Conservation (phyloP, 805 yeast species). For the Vanderwaltozyma polyspora region DNA sequence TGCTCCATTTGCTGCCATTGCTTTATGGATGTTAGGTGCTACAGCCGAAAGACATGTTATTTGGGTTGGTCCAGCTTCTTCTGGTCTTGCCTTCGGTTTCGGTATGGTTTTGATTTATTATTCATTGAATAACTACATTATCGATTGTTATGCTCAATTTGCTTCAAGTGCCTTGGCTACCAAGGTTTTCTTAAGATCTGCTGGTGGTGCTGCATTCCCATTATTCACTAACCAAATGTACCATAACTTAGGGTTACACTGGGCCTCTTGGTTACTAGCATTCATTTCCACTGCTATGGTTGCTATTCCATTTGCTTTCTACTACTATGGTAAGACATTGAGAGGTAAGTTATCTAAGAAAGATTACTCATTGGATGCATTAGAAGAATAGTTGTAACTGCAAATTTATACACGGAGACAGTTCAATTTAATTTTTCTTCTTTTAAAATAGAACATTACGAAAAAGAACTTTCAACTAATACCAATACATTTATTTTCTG, state of each 20-base stretch:
- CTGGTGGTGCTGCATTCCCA: conserved; percentile 83
- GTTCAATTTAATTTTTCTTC: too few relatives aligned
- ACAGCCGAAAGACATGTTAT: conserved; percentile 57
- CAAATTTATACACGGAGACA: too few relatives aligned
- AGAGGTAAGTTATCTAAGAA: conserved; percentile 57
- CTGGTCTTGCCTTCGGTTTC: conserved; percentile 72
- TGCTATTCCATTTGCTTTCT: conserved; percentile 57
- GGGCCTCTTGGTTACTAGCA: conserved; percentile 75
- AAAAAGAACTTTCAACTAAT: too few relatives aligned
- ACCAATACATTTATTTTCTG: too few relatives aligned
- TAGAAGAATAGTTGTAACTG: conserved; percentile 7
- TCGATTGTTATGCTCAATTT: conserved; percentile 75
- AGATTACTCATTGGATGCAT: conserved; percentile 38
- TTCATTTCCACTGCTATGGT: conserved; percentile 71
- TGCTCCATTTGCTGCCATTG: conserved; percentile 71
- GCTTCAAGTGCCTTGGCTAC: conserved; percentile 77
- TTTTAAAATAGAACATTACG: too few relatives aligned
- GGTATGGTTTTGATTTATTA: conserved; percentile 70
- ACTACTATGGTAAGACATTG: conserved; percentile 50
- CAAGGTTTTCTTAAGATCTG: conserved; percentile 65
- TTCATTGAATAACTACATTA: conserved; percentile 70
- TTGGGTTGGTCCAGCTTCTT: conserved; percentile 74
- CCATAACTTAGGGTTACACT: conserved; percentile 52
- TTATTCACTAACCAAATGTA: conserved; percentile 68
- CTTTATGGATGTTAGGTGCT: conserved; percentile 71